Evolutionary conservation across 148 eudicot genomes (phyloP), one percentile per base, ranked within the genome.

Genomic region (Spergularia marina): DNA sequence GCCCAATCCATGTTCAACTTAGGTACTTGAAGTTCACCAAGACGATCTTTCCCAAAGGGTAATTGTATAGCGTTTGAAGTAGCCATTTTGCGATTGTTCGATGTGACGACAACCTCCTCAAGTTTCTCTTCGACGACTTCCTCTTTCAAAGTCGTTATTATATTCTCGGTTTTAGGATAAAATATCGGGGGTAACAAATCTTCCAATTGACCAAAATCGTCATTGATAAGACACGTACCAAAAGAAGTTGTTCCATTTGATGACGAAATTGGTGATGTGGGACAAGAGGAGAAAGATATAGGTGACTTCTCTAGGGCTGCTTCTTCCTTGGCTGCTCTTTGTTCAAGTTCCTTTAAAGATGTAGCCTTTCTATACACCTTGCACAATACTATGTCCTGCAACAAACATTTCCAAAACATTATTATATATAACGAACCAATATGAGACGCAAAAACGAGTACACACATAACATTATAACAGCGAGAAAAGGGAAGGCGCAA

Each of bases 281-380:
- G 76, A 67, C 78, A 81, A n/a, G 77, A 71, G 12, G 17, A 17
- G 36, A 72, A 63, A 7, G 13, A 39, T 52, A 44, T 54, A 47
- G 10, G 10, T 57, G 82, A 62, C 30, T 77, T 84, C 21, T 76
- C 79, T 53, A 6, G 49, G 49, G 10, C 15, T 74, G 68, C 66
- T 59, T 82, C 92, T 79, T 91, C 96, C 80, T 81, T 80, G 72
- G 91, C 87, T 62, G 93, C 97, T 85, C 91, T 86, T 68, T 87
- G 87, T 76, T 94, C 98, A 78, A 94, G 78, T 63, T 85, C 93
- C 70, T 89, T 94, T 79, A 91, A 57, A 9, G 98, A 90, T 14
- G 96, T 94, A 58, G 98, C 98, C 84, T 94, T 94, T 67, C 90
- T 89, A 74, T 94, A 94, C 82, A 94, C 84, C 78, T 94, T 94